Percentiles rank a stretch among this genome's conserved stretches.
phyloP scores from a whole-genome alignment of 352 stramenopile species.

The Thraustotheca clavata region DNA sequence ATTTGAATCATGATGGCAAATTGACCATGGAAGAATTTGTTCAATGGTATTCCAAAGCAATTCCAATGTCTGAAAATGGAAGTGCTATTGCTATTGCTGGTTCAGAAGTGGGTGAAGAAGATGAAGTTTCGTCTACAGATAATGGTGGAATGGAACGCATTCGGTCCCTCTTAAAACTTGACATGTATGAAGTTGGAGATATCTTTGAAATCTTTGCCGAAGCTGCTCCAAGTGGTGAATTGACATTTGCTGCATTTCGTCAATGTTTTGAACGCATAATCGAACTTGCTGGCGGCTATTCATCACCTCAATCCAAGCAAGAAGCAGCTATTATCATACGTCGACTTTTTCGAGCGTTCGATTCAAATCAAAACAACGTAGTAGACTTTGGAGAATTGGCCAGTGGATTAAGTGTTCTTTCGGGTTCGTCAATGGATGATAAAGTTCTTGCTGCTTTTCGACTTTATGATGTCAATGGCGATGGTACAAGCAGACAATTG shows the following conservation, averaged over 20 bases:
- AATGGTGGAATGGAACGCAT: conserved; percentile 58
- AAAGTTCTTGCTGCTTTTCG: conserved; percentile 80
- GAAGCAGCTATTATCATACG: conserved; percentile 74
- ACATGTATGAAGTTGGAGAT: conserved; percentile 82
- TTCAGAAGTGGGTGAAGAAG: neutral
- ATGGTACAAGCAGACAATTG: conserved; percentile 26
- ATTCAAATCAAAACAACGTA: conserved; percentile 76
- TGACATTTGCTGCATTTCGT: conserved; percentile 76
- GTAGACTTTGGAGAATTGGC: conserved; percentile 82
- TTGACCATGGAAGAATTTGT: conserved; percentile 85
- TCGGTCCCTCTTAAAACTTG: conserved; percentile 68
- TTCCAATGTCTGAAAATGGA: neutral
- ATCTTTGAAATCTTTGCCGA: conserved; percentile 84
- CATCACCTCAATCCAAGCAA: conserved; percentile 52
- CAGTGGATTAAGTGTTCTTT: conserved; percentile 75
- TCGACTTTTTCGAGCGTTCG: conserved; percentile 76
- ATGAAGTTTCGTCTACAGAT: neutral
- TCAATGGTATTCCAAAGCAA: conserved; percentile 60
- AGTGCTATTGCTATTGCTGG: conserved; percentile 17
- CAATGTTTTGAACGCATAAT: conserved; percentile 86
- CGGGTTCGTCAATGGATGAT: conserved; percentile 77
- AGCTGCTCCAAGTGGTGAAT: conserved; percentile 59
- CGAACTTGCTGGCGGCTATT: conserved; percentile 63
- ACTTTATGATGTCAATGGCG: conserved; percentile 77
- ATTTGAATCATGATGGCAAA: conserved; percentile 69